phyloP scores from a whole-genome alignment of 192 early-diverging fungal species.

The Coemansia javaensis region DNA sequence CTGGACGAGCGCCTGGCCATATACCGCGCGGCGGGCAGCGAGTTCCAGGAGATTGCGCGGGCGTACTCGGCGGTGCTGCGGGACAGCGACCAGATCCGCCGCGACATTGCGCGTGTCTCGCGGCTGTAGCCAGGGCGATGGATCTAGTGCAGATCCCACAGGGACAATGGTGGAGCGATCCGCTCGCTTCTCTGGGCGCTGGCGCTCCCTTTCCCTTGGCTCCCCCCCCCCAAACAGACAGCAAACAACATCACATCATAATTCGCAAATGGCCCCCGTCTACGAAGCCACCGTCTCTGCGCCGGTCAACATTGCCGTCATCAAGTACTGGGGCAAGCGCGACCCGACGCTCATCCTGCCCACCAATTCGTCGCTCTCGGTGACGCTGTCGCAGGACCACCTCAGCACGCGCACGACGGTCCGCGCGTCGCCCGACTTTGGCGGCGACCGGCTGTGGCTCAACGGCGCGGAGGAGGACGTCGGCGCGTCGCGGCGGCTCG shows the following conservation, averaged over 20 bases:
- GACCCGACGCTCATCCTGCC: slow-evolving; percentile 86
- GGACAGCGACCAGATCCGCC: slow-evolving; percentile 26
- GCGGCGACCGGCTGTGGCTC: slow-evolving; percentile 84
- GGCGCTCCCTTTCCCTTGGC: background rate
- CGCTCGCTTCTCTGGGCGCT: background rate
- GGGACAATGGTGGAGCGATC: too few species aligned
- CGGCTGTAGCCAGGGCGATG: slow-evolving; percentile 17
- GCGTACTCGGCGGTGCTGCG: slow-evolving; percentile 28
- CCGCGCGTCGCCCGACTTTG: slow-evolving; percentile 59
- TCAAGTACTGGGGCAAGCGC: slow-evolving; percentile 99
- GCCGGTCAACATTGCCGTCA: slow-evolving; percentile 98
- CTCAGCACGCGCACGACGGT: slow-evolving; percentile 93
- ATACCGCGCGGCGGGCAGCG: slow-evolving; percentile 34
- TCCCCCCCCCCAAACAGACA: background rate
- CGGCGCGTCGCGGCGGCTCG: slow-evolving; percentile 72
- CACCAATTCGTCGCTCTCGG: slow-evolving; percentile 95
- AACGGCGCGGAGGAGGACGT: slow-evolving; percentile 89
- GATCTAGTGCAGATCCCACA: background rate
- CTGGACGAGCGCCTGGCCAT: slow-evolving; percentile 46
- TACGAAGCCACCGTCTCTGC: slow-evolving; percentile 80
- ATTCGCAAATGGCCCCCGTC: slow-evolving; percentile 7
- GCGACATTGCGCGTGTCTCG: slow-evolving; percentile 28
- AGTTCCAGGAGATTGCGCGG: slow-evolving; percentile 42
- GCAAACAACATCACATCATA: background rate
- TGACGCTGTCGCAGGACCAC: slow-evolving; percentile 94